A percentile compares a stretch with the other conserved stretches of the same genome.
Evolutionary conservation across 768 basidiomycete species (phyloP).

Genomic region (Clathrus columnatus): DNA sequence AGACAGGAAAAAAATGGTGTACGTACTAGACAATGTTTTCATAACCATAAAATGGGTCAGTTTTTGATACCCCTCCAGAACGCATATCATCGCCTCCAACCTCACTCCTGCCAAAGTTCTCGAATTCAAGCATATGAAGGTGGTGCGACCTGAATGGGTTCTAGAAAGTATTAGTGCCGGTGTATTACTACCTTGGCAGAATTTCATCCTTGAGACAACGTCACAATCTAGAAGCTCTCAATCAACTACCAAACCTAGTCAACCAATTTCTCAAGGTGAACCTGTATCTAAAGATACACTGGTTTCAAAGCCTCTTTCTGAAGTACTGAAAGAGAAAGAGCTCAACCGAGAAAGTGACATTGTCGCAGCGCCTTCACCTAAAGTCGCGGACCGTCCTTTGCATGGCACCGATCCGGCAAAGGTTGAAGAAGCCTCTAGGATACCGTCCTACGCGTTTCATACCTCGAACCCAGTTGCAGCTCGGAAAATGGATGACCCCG

Average conservation of each 20-base stretch:
- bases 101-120: constrained; percentile 84
- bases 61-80: constrained; percentile 34
- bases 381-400: constrained; percentile 19
- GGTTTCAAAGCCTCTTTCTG: too few species aligned
- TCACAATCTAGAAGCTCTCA: not conserved
- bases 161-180: constrained; percentile 65
- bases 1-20: constrained; percentile 69
- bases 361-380: too few species aligned
- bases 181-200: constrained; percentile 67
- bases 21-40: constrained; percentile 22
- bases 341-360: too few species aligned
- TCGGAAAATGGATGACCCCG: constrained; percentile 72
- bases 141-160: constrained; percentile 85
- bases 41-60: not conserved
- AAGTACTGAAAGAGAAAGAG: not conserved
- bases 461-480: constrained; percentile 64
- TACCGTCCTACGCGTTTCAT: constrained; percentile 60
- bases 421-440: constrained; percentile 33
- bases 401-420: constrained; percentile 35
- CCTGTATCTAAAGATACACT: too few species aligned
- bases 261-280: not conserved
- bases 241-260: not conserved
- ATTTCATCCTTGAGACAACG: constrained; percentile 45
- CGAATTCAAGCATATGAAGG: constrained; percentile 86
- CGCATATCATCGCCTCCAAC: constrained; percentile 86